Evolutionary conservation across 768 basidiomycete species (phyloP), one percentile per base, ranked within the genome.

Genomic region (Termitomyces bulborhizus): DNA sequence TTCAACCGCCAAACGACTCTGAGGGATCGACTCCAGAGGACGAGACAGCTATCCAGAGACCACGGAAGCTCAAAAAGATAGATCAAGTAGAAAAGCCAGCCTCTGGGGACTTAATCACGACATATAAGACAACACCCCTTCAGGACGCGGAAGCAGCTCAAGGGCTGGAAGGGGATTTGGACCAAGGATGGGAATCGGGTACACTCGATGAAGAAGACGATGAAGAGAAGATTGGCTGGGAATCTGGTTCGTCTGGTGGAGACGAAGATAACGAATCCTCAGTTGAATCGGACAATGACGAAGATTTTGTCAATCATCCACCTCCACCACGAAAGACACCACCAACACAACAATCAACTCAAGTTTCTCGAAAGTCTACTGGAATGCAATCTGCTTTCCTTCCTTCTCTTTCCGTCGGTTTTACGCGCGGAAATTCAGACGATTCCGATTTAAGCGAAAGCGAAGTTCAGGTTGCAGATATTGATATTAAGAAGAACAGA

Each of bases 371-470:
- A 34, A 66, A 64, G 49, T 46, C 66, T 16, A 44, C 62, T 16
- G 62, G 66, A 45, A 64, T 65, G 54, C 63, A 76, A 61, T 78
- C 86, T 54, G 78, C 83, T 1, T 99, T 98, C 73, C 77, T 98
- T 2, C 96, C 97, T 26, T 89, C 91, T 3, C 82, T 98, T 26
- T 79, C 91, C 0, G 84, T 88, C 12, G 96, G 95, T 2, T 99
- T 88, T 67, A 78, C 85, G 41, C 81, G 82, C 46, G 93, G 90
- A 13, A 84, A 85, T 47, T 89, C 88, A 18, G 84, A 83, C 57
- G 88, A 83, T 53, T 88, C 86, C 26, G 93, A 96, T 62, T 76
- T 82, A 57, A 84, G 86, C 65, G 87, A 88, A 57, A 75, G 70
- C 21, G 90, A 87, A 60, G 74, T 71, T 36, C 77, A 73, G 24